Conservation (phyloP, 306 rosid genomes). For the Phaseolus lunatus region DNA sequence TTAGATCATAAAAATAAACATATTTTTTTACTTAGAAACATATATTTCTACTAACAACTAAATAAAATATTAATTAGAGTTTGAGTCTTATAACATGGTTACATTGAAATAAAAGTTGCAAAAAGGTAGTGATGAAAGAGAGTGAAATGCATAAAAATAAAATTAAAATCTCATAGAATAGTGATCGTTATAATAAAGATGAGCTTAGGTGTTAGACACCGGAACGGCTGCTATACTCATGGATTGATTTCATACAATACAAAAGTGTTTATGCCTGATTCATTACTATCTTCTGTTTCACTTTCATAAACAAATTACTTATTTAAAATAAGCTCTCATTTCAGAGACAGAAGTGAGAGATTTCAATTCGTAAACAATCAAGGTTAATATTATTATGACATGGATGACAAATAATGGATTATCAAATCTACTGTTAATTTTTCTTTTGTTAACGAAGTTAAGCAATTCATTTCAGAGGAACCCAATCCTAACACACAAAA, state of each 20-base stretch:
- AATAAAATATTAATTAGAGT: too few relatives aligned
- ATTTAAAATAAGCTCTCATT: neutral
- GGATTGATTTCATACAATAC: neutral
- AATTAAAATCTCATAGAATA: too few relatives aligned
- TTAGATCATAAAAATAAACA: too few relatives aligned
- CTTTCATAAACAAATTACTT: neutral
- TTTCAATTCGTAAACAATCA: neutral
- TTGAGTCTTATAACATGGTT: too few relatives aligned
- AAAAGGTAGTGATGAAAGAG: too few relatives aligned
- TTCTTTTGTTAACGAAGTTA: neutral
- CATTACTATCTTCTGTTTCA: neutral
- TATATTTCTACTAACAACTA: too few relatives aligned
- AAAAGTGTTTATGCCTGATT: neutral
- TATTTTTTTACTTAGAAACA: too few relatives aligned
- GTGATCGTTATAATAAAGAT: too few relatives aligned
- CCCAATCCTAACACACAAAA: neutral
- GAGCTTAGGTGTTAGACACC: neutral
- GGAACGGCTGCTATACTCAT: neutral
- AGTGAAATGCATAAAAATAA: too few relatives aligned
- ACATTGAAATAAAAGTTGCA: too few relatives aligned
- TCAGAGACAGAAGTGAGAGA: neutral
- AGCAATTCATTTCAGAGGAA: neutral
- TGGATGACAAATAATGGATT: neutral
- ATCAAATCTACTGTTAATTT: neutral
- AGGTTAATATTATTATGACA: neutral